These are phyloP conservation scores for Colletotrichum falcatum DNA, from an alignment of 2,329 filamentous ascomycete genomes.

Conservation along the genomic window DNA sequence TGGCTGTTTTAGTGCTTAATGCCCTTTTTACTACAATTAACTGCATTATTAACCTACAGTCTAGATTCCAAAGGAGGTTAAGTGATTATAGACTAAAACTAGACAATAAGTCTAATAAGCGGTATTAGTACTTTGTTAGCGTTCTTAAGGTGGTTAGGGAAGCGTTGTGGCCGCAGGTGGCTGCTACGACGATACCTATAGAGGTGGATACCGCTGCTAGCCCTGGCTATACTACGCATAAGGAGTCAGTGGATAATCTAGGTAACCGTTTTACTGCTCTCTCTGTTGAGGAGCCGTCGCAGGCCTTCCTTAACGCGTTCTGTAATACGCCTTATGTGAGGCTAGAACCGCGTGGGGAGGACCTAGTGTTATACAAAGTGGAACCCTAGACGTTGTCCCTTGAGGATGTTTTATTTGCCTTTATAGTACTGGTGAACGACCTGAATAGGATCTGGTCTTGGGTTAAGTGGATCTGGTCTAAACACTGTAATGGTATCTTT, in stretches of 20 bases:
- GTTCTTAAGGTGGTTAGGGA: neutral
- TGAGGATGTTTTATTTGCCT: neutral
- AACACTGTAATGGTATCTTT: neutral
- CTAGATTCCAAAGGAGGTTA: neutral
- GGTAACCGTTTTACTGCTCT: neutral
- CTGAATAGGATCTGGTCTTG: neutral
- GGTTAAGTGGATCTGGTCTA: neutral
- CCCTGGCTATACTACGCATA: neutral
- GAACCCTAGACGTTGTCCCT: neutral
- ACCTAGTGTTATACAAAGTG: neutral
- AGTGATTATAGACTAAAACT: neutral
- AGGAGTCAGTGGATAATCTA: neutral
- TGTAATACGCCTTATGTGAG: neutral
- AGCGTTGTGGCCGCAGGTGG: neutral
- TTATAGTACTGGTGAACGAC: neutral
- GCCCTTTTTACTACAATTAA: neutral
- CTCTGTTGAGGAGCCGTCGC: neutral
- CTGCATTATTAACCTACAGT: neutral
- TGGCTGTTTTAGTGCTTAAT: neutral
- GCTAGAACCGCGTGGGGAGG: neutral
- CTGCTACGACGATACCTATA: neutral
- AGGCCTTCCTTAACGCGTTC: neutral
- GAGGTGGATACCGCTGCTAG: neutral
- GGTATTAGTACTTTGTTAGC: neutral
- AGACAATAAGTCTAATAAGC: neutral